Conservation (phyloP, 371 early-diverging fungal genomes). For the Mucor piriformis region DNA sequence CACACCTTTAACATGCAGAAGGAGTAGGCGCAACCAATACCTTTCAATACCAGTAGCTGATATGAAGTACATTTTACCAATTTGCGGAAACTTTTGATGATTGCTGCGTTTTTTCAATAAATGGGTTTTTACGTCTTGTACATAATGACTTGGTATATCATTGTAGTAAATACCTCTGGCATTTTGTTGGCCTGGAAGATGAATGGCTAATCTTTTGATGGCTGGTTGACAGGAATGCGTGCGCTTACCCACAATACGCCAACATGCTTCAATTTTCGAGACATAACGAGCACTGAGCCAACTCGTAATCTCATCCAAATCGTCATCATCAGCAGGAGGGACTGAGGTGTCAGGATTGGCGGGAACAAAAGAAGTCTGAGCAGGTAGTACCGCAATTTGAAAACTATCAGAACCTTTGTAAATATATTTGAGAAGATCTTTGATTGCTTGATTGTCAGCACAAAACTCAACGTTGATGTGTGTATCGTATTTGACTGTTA, state of each 20-base stretch:
- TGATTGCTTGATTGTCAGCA: constrained; percentile 12
- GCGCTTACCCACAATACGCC: no score
- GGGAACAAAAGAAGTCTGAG: no score
- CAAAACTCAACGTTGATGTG: constrained; percentile 42
- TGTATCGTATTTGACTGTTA: constrained; percentile 28
- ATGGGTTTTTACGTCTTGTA: not conserved
- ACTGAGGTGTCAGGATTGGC: no score
- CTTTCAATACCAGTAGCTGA: constrained; percentile 23
- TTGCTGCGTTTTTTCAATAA: constrained; percentile 4
- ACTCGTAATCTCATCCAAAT: no score
- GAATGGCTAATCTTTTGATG: no score
- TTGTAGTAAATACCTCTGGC: not conserved
- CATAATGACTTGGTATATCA: not conserved
- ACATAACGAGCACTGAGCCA: no score
- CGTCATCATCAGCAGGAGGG: no score
- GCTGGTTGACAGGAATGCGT: no score
- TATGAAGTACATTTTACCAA: constrained; percentile 23
- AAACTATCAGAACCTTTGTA: constrained; percentile 38
- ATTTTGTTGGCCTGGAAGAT: no score
- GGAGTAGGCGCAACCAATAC: constrained; percentile 18
- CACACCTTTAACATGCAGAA: constrained; percentile 12
- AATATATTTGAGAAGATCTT: constrained; percentile 30
- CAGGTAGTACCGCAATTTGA: not conserved
- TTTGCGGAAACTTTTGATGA: not conserved
- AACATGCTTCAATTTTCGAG: no score